Conservation (phyloP, 2,329 filamentous ascomycete species). For the Scleromitrula shiraiana region DNA sequence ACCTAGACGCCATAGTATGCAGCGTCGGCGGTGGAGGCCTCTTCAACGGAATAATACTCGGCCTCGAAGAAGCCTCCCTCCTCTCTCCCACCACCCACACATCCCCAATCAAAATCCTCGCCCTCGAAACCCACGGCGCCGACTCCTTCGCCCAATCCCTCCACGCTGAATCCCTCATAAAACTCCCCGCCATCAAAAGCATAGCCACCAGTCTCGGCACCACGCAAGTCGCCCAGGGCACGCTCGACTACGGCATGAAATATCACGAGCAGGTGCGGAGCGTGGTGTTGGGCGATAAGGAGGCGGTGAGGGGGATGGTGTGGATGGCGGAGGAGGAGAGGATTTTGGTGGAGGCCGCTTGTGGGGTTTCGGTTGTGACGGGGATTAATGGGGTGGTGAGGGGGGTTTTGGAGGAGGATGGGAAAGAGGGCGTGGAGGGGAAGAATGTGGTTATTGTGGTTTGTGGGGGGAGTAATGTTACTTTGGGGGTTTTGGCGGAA, state of each 20-base stretch:
- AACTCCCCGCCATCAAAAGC: constrained; percentile 63
- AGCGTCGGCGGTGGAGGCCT: constrained; percentile 75
- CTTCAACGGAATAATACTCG: constrained; percentile 67
- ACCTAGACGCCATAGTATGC: constrained; percentile 63
- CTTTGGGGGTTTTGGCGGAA: constrained; percentile 49
- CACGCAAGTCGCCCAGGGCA: constrained; percentile 57
- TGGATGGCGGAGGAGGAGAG: constrained; percentile 75
- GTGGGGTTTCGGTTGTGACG: constrained; percentile 69
- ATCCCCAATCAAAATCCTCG: constrained; percentile 46
- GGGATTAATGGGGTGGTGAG: constrained; percentile 55
- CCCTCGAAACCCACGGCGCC: constrained; percentile 68
- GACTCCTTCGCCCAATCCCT: constrained; percentile 61
- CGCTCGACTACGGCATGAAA: constrained; percentile 53
- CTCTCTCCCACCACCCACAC: neutral
- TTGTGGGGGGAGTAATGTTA: constrained; percentile 69
- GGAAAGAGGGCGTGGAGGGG: constrained; percentile 67
- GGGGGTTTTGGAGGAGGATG: constrained; percentile 60
- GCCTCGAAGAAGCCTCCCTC: constrained; percentile 28
- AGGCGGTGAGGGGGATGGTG: constrained; percentile 71
- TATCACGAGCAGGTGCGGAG: constrained; percentile 44
- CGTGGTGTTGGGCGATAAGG: constrained; percentile 62
- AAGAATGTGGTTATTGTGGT: constrained; percentile 78
- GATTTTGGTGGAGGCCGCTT: constrained; percentile 75
- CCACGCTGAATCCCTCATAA: constrained; percentile 48
- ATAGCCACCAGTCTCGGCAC: constrained; percentile 69